phyloP scores from a whole-genome alignment of 331 rosid genomes.

The Ulmus americana region DNA sequence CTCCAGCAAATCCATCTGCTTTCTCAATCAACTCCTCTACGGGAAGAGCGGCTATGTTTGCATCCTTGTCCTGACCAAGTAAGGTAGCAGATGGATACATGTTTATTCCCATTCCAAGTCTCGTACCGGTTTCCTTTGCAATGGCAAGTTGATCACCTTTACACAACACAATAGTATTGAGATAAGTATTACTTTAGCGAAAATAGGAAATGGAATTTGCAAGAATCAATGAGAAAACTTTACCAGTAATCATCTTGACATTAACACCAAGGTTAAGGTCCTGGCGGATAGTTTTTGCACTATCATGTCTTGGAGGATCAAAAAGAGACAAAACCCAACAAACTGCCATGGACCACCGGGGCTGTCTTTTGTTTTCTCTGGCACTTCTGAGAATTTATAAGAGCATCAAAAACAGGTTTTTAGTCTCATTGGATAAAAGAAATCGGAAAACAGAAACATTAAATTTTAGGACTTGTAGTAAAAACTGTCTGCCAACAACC shows the following conservation, averaged over 20 bases:
- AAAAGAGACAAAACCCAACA: conserved; percentile 86
- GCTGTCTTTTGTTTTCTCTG: conserved; percentile 67
- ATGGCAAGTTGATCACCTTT: conserved; percentile 97
- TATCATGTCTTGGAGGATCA: conserved; percentile 95
- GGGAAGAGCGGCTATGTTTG: conserved; percentile 75
- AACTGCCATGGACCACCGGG: conserved; percentile 86
- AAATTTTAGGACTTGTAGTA: conserved; percentile 1
- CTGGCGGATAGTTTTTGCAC: conserved; percentile 91
- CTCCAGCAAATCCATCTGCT: conserved; percentile 99
- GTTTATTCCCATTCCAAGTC: conserved; percentile 99
- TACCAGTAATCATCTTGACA: conserved; percentile 99
- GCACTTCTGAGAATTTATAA: conserved; percentile 56
- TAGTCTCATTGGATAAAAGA: background rate
- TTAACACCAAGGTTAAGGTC: conserved; percentile 96
- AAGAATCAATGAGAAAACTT: background rate
- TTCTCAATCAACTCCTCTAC: conserved; percentile 92
- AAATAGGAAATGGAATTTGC: background rate
- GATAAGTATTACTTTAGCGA: conserved; percentile 9
- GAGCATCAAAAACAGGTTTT: conserved; percentile 7
- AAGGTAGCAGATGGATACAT: conserved; percentile 95
- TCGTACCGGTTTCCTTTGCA: conserved; percentile 89
- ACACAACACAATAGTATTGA: background rate
- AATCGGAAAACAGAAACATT: background rate
- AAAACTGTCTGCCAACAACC: conserved; percentile 92
- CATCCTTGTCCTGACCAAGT: conserved; percentile 90